Evolutionary conservation across 2,329 filamentous ascomycete genomes (phyloP), one percentile per base, ranked within the genome.

Genomic region (Teratosphaeria nubilosa): DNA sequence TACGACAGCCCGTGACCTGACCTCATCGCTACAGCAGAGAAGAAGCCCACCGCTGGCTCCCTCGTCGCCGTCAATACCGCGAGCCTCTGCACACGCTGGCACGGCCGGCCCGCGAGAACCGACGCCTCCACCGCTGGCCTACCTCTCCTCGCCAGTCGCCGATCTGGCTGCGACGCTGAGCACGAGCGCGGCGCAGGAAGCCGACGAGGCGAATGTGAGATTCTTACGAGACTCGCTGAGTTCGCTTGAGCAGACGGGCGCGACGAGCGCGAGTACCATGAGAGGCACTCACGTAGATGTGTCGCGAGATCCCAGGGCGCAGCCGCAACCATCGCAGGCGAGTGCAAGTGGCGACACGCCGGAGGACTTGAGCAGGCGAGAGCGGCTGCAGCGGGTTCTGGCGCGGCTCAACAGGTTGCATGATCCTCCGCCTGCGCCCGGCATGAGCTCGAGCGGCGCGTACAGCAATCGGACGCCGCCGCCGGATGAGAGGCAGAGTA

Each of bases 391-490:
- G 59, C 66, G 74, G 51, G 74, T 77, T n/a, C 76, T 81, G 63
- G 73, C 72, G 22, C 67, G 75, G 34, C 72, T 76, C 62, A 74
- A 73, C 54, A 72, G 77, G 56, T 70, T 78, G 34, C 72, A 78
- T 60, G 70, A 73, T 54, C 68, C 75, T 54, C 68, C 74, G 48
- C 41, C 20, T 20, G 64, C 70, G 5, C 56, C 62, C 1, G 57
- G 60, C 10, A 52, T 62, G 16, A 59, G 62, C 9, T 50, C 65
- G 4, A 32, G 25, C 9, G 52, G 64, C 45, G 77, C 79, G 51
- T 84, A 84, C 64, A 78, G 82, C 59, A 76, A 80, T 62, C 77
- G 78, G 54, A 74, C 79, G 9, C 79, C 69, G 27, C 67, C 67
- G n/a, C 68, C 82, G 20, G 77, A 76, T 14, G 41, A 48, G 63